Base-by-base conservation (phyloP, 2,329 filamentous ascomycete genomes). In the Xylaria sp. region DNA sequence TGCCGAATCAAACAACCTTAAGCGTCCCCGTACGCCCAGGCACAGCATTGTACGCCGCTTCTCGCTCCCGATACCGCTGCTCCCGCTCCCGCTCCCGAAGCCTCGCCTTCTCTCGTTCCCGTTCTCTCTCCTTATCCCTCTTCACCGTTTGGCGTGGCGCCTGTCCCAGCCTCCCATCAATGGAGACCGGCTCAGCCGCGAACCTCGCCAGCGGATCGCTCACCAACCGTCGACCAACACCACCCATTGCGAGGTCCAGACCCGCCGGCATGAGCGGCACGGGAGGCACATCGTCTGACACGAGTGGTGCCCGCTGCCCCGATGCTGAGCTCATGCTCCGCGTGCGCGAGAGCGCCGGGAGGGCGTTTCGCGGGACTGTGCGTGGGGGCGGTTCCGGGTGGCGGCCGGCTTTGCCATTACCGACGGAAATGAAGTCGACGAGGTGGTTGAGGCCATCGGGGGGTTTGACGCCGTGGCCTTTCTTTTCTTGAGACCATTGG, bases 371-470 rank as follows among this genome's bases (percentile, higher is more conserved):
- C 10, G 69, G 53, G 6, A 63, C 52, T 42, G 66, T 70, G 42
- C 69, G 69, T 3, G 67, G 65, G 13, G 70, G 68, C 9, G 67
- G 56, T 16, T 66, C 67, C 23, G 64, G 54, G 11, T 58, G 52
- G 42, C 51, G 46, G 10, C 51, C 60, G 9, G 23, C 13, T n/a
- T 48, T 58, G 19, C 48, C 58, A 39, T 62, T 62, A 5, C 66
- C 62, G 18, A 62, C 60, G 7, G 63, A 66, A 52, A 73, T 73
- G 11, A 72, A 59, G 55, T 73, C 67, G 13, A 73, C 58, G 5
- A 73, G 66, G 37, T 71, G 71, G 19, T 54, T 60, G 48, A 66
- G 62, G n/a, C 70, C 71, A 19, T 71, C 70, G 1, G 71, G 69
- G 3, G 67, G 70, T 35, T 69, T 68, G 10, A 73, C 69, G 19